Percentiles rank a stretch among this genome's conserved stretches.
phyloP scores from a whole-genome alignment of 257 asterid species.

The Apocynum venetum region DNA sequence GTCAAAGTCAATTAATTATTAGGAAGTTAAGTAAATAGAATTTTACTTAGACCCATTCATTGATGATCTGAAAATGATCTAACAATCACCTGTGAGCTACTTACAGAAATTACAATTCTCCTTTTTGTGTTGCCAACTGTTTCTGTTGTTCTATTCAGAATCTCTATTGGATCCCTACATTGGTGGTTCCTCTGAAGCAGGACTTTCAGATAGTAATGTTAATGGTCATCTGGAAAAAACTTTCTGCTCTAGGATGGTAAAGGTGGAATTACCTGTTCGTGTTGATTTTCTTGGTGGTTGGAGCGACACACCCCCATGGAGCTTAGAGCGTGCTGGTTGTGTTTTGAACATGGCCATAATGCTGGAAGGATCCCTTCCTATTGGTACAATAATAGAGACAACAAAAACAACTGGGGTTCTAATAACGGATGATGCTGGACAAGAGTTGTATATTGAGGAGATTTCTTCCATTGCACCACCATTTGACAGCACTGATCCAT shows the following conservation, averaged over 20 bases:
- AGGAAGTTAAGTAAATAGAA: neutral
- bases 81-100: neutral
- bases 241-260: slow-evolving; percentile 55
- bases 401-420: slow-evolving; percentile 41
- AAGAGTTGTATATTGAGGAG: slow-evolving; percentile 40
- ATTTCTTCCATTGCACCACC: slow-evolving; percentile 65
- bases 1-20: neutral
- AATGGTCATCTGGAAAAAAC: slow-evolving; percentile 34
- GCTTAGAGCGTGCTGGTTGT: slow-evolving; percentile 92
- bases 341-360: slow-evolving; percentile 94
- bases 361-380: slow-evolving; percentile 68
- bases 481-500: slow-evolving; percentile 64
- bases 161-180: slow-evolving; percentile 34
- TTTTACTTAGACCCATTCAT: neutral
- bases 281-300: slow-evolving; percentile 98
- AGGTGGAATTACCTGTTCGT: slow-evolving; percentile 88
- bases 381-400: slow-evolving; percentile 74
- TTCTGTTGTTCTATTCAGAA: slow-evolving; percentile 30
- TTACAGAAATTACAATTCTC: neutral
- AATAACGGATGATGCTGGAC: slow-evolving; percentile 64
- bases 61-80: slow-evolving; percentile 1
- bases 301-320: slow-evolving; percentile 99
- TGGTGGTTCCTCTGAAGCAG: slow-evolving; percentile 21
- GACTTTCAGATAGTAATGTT: slow-evolving; percentile 30
- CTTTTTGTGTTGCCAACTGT: slow-evolving; percentile 5